phyloP scores from a whole-genome alignment of 1,284 basidiomycete species.

The Cryptococcus sp. region DNA sequence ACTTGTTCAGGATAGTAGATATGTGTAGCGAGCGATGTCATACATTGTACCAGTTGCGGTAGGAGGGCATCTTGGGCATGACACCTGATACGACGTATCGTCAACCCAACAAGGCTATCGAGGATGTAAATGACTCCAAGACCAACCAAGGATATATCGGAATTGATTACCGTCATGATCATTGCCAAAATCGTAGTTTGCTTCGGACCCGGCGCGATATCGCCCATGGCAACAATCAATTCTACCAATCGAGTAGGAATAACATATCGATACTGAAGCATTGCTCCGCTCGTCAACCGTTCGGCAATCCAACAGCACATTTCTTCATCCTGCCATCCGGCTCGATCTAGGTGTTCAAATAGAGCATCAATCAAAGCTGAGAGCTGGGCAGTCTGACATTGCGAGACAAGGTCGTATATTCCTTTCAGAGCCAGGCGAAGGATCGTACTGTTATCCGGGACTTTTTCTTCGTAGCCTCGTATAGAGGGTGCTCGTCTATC shows the following conservation, averaged over 20 bases:
- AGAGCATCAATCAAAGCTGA: slow-evolving; percentile 65
- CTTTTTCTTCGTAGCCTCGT: slow-evolving; percentile 79
- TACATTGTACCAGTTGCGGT: slow-evolving; percentile 68
- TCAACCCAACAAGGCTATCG: slow-evolving; percentile 67
- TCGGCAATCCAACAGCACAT: slow-evolving; percentile 80
- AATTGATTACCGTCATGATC: slow-evolving; percentile 74
- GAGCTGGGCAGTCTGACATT: slow-evolving; percentile 71
- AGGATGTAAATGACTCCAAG: slow-evolving; percentile 86
- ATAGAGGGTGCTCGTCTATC: slow-evolving; percentile 81
- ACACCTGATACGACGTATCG: slow-evolving; percentile 66
- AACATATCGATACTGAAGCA: slow-evolving; percentile 87
- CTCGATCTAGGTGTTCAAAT: slow-evolving; percentile 61
- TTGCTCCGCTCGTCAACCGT: slow-evolving; percentile 73
- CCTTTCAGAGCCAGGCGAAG: slow-evolving; percentile 68
- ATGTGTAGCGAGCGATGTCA: slow-evolving; percentile 73
- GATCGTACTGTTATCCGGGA: slow-evolving; percentile 70
- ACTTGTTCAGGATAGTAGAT: slow-evolving; percentile 97
- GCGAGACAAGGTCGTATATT: slow-evolving; percentile 66
- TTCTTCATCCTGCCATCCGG: slow-evolving; percentile 67
- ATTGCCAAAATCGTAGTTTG: slow-evolving; percentile 72
- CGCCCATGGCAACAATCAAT: slow-evolving; percentile 65
- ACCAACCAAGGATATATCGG: slow-evolving; percentile 77
- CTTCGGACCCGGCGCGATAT: slow-evolving; percentile 55
- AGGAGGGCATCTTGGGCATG: slow-evolving; percentile 66
- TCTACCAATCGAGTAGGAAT: slow-evolving; percentile 83